Conservation (phyloP, 2,329 filamentous ascomycete genomes). For the Talaromyces islandicus region DNA sequence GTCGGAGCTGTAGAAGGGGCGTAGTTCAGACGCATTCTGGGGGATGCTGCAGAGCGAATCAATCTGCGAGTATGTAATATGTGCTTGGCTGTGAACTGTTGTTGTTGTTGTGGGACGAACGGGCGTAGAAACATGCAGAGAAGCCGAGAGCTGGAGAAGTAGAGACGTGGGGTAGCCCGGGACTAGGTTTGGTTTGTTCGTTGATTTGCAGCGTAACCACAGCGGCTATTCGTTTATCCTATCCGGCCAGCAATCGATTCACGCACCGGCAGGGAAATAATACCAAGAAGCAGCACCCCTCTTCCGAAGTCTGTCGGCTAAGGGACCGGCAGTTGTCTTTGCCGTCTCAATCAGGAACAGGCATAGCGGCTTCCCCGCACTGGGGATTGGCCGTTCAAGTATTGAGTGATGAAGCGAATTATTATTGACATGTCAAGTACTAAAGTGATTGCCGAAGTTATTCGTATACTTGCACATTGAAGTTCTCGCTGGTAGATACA, state of each 20-base stretch:
- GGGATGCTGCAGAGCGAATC: not conserved
- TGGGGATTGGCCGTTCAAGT: not conserved
- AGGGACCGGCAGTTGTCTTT: not conserved
- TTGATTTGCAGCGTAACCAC: not conserved
- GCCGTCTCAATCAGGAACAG: not conserved
- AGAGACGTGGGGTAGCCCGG: not conserved
- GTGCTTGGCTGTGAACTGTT: not conserved
- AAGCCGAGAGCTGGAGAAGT: not conserved
- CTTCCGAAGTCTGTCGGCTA: not conserved
- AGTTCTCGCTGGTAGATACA: no score
- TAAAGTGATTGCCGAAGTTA: no score
- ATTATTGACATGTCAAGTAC: not conserved
- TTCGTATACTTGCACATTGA: no score
- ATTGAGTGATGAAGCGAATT: not conserved
- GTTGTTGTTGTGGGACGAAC: not conserved
- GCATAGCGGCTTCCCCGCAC: not conserved
- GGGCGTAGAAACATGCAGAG: not conserved
- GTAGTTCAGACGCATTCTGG: conserved; percentile 32
- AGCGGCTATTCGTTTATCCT: not conserved
- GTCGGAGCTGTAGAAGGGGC: conserved; percentile 21
- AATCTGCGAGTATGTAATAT: not conserved
- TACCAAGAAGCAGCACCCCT: not conserved
- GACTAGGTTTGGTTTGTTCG: not conserved
- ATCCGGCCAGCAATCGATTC: not conserved
- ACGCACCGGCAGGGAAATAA: no score